Base-by-base conservation (phyloP, 306 rosid genomes). In the Pyrus betulifolia region DNA sequence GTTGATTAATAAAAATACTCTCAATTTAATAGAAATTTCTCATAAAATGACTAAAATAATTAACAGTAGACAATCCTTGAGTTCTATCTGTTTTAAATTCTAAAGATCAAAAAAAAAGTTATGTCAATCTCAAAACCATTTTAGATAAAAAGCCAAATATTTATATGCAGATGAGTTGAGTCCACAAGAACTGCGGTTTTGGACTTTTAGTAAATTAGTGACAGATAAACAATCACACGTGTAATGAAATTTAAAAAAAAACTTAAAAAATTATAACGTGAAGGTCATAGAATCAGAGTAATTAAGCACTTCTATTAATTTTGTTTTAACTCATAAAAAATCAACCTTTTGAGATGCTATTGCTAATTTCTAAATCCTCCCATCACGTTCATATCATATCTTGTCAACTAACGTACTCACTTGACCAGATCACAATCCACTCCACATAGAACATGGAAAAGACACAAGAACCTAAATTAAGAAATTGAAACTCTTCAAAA, bases 31-130 rank as follows among this genome's bases (percentile, higher is more conserved):
- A 35, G 2, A 35, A 35, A 35, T 35, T 35, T 35, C 40, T 35
- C 9, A 35, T 1, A 35, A 35, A 35, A 35, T 35, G 40, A 35
- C 40, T 35, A 35, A 35, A 35, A 35, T 35, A 8, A 35, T 35
- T 6, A 2, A 35, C 40, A 1, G 9, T 7, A 0, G 9, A 35
- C 40, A 35, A 35, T 35, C 40, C 0, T 2, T 35, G 0, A 0
- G 9, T 6, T 35, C 9, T 35, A 35, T 35, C 0, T 0, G 0
- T 35, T 35, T 35, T 35, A 35, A 35, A 7, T 35, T 6, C 2
- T 35, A 35, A 6, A 0, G 0, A 35, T 35, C 9, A 35, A 35
- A 35, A 0, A 6, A 35, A 0, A 2, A 6, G 8, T 35, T 35
- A 35, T 6, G 0, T 35, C 2, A 35, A 35, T 35, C 9, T 35